phyloP scores from a whole-genome alignment of 805 yeast genomes.

The Maudiozyma serrabonitensis region DNA sequence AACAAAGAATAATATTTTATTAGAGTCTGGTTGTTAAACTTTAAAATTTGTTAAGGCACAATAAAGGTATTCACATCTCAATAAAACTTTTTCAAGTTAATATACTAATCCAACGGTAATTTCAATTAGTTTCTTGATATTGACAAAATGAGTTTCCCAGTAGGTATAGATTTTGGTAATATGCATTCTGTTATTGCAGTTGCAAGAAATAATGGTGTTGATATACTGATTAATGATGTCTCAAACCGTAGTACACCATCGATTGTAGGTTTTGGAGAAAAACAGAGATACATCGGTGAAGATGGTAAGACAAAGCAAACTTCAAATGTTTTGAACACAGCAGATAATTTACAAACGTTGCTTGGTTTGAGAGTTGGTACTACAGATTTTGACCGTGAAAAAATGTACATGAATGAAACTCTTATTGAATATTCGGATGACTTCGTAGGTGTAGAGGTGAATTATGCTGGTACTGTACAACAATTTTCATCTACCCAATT shows the following conservation, averaged over 20 bases:
- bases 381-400: constrained; percentile 69
- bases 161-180: constrained; percentile 97
- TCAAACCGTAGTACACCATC: constrained; percentile 94
- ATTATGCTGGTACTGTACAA: constrained; percentile 66
- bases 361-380: constrained; percentile 59
- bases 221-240: constrained; percentile 93
- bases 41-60: no score
- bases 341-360: constrained; percentile 85
- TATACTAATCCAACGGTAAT: no score
- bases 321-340: constrained; percentile 91
- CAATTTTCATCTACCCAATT: constrained; percentile 82
- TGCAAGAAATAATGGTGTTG: constrained; percentile 97
- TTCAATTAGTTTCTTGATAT: no score
- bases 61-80: no score
- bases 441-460: constrained; percentile 73
- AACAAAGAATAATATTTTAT: no score
- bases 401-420: constrained; percentile 61
- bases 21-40: no score
- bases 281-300: constrained; percentile 89
- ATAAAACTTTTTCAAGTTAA: no score
- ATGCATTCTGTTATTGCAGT: constrained; percentile 86
- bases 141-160: constrained; percentile 68
- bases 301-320: constrained; percentile 91
- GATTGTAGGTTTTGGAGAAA: constrained; percentile 79
- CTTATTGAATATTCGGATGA: constrained; percentile 57